Conservation (phyloP, 2,329 filamentous ascomycete species). For the Stagonosporopsis chrysanthemi region DNA sequence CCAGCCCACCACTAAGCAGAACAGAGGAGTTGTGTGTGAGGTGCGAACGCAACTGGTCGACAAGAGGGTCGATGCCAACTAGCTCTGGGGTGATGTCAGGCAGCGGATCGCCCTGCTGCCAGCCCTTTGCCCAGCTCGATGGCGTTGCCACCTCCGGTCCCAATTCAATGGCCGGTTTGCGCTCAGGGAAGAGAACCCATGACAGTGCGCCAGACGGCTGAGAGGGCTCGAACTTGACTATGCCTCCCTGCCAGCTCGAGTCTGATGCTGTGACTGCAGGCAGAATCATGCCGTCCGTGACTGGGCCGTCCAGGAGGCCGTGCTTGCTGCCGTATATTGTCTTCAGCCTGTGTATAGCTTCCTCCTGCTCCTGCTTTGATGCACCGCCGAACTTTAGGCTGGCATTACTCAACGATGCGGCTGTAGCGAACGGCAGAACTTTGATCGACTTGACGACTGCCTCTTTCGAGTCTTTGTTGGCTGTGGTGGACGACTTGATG, state of each 20-base stretch:
- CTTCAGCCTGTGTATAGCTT: constrained; percentile 74
- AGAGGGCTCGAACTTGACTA: constrained; percentile 77
- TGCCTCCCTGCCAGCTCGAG: constrained; percentile 77
- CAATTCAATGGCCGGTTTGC: constrained; percentile 76
- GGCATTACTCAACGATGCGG: constrained; percentile 63
- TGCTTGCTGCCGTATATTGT: constrained; percentile 71
- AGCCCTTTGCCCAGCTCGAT: constrained; percentile 56
- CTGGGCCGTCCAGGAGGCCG: constrained; percentile 78
- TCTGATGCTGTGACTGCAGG: constrained; percentile 65
- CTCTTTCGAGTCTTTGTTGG: constrained; percentile 53
- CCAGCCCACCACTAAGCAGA: constrained; percentile 85
- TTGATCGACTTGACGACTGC: constrained; percentile 71
- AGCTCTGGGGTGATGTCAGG: constrained; percentile 65
- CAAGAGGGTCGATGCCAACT: constrained; percentile 83
- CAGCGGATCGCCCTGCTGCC: constrained; percentile 64
- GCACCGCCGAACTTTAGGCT: constrained; percentile 88
- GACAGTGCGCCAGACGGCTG: constrained; percentile 38
- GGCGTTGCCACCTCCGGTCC: constrained; percentile 76
- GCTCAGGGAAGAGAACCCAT: constrained; percentile 83
- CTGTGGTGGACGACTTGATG: constrained; percentile 40
- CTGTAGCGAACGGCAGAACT: constrained; percentile 77
- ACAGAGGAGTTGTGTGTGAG: constrained; percentile 88
- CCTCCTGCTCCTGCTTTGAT: constrained; percentile 81
- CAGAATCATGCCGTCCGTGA: constrained; percentile 88
- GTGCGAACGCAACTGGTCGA: constrained; percentile 76